A percentile compares a stretch with the other conserved stretches of the same genome.
These are phyloP conservation scores for Albifimbria verrucaria DNA, from an alignment of 2,329 filamentous ascomycete species.

Conservation along the genomic window DNA sequence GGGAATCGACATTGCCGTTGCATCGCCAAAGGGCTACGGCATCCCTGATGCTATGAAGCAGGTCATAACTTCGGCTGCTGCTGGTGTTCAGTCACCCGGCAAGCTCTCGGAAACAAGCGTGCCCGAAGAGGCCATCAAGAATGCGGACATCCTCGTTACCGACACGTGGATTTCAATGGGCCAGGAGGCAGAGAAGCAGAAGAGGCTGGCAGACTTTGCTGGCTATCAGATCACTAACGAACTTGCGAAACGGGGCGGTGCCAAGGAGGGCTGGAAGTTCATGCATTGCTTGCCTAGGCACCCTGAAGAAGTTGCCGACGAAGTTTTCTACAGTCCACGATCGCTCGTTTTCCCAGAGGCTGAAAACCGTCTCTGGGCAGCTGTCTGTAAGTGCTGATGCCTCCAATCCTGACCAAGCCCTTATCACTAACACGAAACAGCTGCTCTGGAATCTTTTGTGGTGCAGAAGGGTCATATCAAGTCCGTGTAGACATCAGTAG, in stretches of 20 bases:
- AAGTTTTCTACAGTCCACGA: slow-evolving; percentile 84
- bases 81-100: slow-evolving; percentile 56
- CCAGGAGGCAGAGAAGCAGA: slow-evolving; percentile 80
- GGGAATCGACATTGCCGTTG: slow-evolving; percentile 81
- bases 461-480: slow-evolving; percentile 84
- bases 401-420: not conserved
- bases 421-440: slow-evolving; percentile 32
- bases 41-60: slow-evolving; percentile 74
- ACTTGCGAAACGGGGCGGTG: slow-evolving; percentile 77
- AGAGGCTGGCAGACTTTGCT: slow-evolving; percentile 74
- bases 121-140: slow-evolving; percentile 81
- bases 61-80: slow-evolving; percentile 64
- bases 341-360: slow-evolving; percentile 92
- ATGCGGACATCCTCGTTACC: slow-evolving; percentile 87
- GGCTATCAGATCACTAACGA: slow-evolving; percentile 91
- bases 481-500: not conserved
- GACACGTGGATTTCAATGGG: slow-evolving; percentile 99
- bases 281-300: slow-evolving; percentile 98
- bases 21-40: slow-evolving; percentile 79
- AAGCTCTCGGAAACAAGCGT: slow-evolving; percentile 71
- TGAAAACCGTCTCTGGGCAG: slow-evolving; percentile 91
- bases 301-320: slow-evolving; percentile 87
- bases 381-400: slow-evolving; percentile 57
- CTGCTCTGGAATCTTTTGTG: slow-evolving; percentile 82
- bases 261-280: slow-evolving; percentile 89